Base-by-base conservation (phyloP, 2,329 filamentous ascomycete genomes). In the Colletotrichum ledebouriae region DNA sequence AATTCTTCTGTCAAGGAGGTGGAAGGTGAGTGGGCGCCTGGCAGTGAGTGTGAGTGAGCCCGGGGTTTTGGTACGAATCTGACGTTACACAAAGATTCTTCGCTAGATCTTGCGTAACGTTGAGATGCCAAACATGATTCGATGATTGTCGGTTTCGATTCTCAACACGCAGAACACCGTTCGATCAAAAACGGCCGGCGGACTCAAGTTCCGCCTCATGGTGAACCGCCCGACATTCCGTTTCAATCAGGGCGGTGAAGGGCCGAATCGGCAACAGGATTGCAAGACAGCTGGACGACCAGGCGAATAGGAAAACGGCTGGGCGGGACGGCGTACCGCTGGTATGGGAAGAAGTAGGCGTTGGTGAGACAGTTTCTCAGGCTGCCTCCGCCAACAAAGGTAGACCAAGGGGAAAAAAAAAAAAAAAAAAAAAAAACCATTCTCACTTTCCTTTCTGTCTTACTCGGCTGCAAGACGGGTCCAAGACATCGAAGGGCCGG, bases 261-360 rank as follows among this genome's bases (percentile, higher is more conserved):
- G 12, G 15, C 17, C 33, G 17, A 34, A 11, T 55, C 20, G n/a
- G 33, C 13, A 15, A n/a, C 3, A 44, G 1, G 1, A 15, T n/a
- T 5, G 41, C 42, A 39, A 66, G 57, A 55, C 49, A 61, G 41
- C 29, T 46, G 25, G 56, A 17, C 10, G 56, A 15, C 34, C 25
- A n/a, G 63, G 44, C 53, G 41, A 59, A 37, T 55, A 29, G 41
- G 6, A 42, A 22, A 56, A 65, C 53, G 65, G 60, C 61, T 64
- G 22, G 55, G 47, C 65, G 60, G 65, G 65, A 68, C 60, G 65
- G 22, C 44, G 61, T 59, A 68, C 65, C 60, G 65, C 65, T 55
- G 20, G 61, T 15, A 33, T 59, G 65, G 65, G 50, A 59, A 49
- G 13, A 41, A 11, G 37, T 2, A 29, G 11, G 15, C 37, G 37